phyloP scores from a whole-genome alignment of 2,329 filamentous ascomycete species.

The Cercospora brassicicola region DNA sequence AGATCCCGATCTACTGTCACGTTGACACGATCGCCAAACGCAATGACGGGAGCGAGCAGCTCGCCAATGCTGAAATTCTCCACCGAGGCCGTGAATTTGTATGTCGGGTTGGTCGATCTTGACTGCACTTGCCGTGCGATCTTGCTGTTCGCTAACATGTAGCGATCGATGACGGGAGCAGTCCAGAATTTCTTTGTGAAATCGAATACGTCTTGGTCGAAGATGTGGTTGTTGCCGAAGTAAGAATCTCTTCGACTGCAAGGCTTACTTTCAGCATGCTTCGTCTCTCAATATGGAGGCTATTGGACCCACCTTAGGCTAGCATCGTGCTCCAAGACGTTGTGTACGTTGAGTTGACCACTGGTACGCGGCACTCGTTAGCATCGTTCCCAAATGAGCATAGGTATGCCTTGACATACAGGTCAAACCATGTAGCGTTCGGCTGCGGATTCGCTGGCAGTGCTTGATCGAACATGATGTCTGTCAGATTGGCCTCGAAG shows the following conservation, averaged over 20 bases:
- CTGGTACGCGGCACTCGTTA: background rate
- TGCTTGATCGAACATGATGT: conserved; percentile 27
- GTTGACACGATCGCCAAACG: conserved; percentile 48
- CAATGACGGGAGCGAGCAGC: conserved; percentile 52
- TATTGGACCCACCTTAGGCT: conserved; percentile 10
- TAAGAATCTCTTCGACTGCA: conserved; percentile 43
- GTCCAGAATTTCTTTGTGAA: conserved; percentile 51
- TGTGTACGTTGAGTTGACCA: conserved; percentile 21
- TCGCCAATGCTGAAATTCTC: conserved; percentile 55
- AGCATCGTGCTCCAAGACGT: conserved; percentile 28
- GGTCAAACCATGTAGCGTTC: conserved; percentile 27
- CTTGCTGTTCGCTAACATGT: conserved; percentile 51
- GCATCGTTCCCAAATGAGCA: background rate
- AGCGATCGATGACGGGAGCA: conserved; percentile 41
- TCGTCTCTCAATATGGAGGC: too few relatives aligned
- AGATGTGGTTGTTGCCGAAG: conserved; percentile 54
- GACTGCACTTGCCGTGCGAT: conserved; percentile 49
- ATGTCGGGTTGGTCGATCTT: conserved; percentile 51
- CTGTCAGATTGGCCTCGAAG: conserved; percentile 20
- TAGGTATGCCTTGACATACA: conserved; percentile 12
- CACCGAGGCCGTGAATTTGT: conserved; percentile 46
- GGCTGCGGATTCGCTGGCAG: conserved; percentile 26
- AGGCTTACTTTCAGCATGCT: background rate
- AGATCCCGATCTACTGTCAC: conserved; percentile 45
- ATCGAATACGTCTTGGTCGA: conserved; percentile 56